phyloP scores from a whole-genome alignment of 176 grass and related monocot genomes.

The Oryza officinalis region DNA sequence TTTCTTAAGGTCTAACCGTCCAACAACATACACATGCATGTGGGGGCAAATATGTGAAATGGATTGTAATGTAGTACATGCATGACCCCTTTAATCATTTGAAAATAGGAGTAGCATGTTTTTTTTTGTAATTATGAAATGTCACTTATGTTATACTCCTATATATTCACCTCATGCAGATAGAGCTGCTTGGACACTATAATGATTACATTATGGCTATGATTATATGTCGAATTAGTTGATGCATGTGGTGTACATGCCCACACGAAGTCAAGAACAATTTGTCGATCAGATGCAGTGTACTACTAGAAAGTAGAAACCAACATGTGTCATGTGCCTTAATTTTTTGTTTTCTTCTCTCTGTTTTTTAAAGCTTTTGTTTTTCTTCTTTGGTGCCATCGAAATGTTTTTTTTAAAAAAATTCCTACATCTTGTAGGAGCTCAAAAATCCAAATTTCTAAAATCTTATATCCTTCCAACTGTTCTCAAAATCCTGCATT shows the following conservation, averaged over 20 bases:
- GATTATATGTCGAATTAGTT: not conserved
- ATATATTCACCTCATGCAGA: not conserved
- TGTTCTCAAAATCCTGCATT: too few relatives aligned
- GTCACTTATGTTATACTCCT: not conserved
- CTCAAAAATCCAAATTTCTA: not conserved
- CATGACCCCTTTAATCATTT: constrained; percentile 17
- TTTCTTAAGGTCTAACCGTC: not conserved
- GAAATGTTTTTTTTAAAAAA: not conserved
- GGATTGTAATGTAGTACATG: not conserved
- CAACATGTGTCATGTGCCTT: not conserved
- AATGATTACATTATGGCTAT: not conserved
- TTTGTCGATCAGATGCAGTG: not conserved
- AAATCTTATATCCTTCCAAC: too few relatives aligned
- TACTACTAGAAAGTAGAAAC: not conserved
- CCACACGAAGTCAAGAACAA: not conserved
- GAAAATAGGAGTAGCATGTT: not conserved
- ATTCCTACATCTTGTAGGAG: not conserved
- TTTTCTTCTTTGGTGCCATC: not conserved
- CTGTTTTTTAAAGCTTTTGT: too few relatives aligned
- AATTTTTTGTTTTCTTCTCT: not conserved
- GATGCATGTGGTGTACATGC: not conserved
- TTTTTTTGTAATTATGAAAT: not conserved
- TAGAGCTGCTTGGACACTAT: not conserved
- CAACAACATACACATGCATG: not conserved
- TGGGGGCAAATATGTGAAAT: not conserved